Conservation (phyloP, 2,329 filamentous ascomycete genomes). For the Emericellopsis cladophorae region DNA sequence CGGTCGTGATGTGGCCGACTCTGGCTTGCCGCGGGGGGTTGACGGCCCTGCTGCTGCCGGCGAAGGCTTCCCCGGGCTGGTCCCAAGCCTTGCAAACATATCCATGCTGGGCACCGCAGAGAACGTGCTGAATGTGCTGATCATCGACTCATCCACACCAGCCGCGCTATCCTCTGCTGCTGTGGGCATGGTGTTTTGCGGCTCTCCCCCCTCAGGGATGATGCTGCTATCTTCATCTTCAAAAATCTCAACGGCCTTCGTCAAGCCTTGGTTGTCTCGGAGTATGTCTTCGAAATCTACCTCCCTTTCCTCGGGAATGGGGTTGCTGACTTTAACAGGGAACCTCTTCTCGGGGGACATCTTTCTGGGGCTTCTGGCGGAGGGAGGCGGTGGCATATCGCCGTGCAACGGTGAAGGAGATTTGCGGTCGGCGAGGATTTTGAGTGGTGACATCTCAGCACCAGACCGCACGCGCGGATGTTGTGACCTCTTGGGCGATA, state of each 20-base stretch:
- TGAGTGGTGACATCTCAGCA: constrained; percentile 43
- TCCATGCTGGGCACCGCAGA: constrained; percentile 85
- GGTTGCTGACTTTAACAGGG: constrained; percentile 41
- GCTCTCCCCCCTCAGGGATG: constrained; percentile 15
- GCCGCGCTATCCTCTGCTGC: constrained; percentile 20
- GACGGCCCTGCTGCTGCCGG: constrained; percentile 20
- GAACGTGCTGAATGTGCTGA: constrained; percentile 80
- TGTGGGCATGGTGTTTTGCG: constrained; percentile 9
- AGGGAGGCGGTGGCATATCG: constrained; percentile 13
- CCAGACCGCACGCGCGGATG: constrained; percentile 45
- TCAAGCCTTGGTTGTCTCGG: constrained; percentile 40
- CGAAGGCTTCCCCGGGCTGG: constrained; percentile 45
- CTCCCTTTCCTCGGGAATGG: constrained; percentile 10
- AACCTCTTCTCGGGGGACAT: constrained; percentile 44
- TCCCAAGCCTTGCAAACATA: constrained; percentile 61
- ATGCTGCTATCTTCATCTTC: constrained; percentile 34
- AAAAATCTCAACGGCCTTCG: constrained; percentile 48
- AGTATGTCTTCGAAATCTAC: constrained; percentile 40
- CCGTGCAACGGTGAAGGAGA: constrained; percentile 9
- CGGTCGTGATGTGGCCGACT: constrained; percentile 7
- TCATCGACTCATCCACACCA: constrained; percentile 55
- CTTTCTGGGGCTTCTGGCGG: constrained; percentile 14
- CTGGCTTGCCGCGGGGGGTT: constrained; percentile 19
- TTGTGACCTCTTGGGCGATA: constrained; percentile 31
- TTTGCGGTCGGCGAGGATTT: constrained; percentile 30